Base-by-base conservation (phyloP, 192 early-diverging fungal species). In the Backusella luteola region DNA sequence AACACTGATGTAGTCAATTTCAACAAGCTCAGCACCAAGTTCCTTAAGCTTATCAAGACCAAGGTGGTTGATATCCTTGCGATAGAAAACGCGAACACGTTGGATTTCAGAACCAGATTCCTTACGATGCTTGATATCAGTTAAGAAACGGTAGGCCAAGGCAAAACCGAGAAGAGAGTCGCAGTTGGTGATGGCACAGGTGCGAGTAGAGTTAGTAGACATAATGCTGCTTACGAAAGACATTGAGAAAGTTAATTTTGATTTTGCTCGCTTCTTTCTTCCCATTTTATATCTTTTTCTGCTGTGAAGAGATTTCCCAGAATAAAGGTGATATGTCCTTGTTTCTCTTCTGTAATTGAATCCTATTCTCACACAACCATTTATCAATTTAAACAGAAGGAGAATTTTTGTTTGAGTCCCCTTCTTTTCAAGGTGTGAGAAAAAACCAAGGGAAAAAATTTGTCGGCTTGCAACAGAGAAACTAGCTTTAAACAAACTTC, bases 161-260 rank as follows among this genome's bases (percentile, higher is more conserved):
- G 73, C 73, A 79, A 71, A 79, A 34, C 78, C 78, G 36, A 69
- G 46, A 35, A 75, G 35, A n/a, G 73, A 68, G 23, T 79, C 78
- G 26, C 74, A 73, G 26, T 74, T 75, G 67, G 78, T 79, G 23
- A 79, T 79, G 26, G 67, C 78, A 75, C 73, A 79, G 35, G 56
- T 29, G 23, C 21, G 36, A 26, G 42, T 68, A 26, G 66, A 67
- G 42, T 29, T 49, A 17, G 42, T 29, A 29, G 56, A 63, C 23
- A 63, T 63, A 29, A 63, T 63, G 11, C 12, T 63, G 56, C 56
- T 63, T 8, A 63, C 56, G 23, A 63, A 63, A 11, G 56, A 63
- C 56, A 63, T 63, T 63, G 21, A 29, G 23, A 26, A 63, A 12
- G 3, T 12, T 63, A 63, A 63, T 26, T 63, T n/a, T 63, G 21